Percentiles rank a stretch among this genome's conserved stretches.
Conservation (phyloP, 2,329 filamentous ascomycete species). For the Polytolypa hystricis region DNA sequence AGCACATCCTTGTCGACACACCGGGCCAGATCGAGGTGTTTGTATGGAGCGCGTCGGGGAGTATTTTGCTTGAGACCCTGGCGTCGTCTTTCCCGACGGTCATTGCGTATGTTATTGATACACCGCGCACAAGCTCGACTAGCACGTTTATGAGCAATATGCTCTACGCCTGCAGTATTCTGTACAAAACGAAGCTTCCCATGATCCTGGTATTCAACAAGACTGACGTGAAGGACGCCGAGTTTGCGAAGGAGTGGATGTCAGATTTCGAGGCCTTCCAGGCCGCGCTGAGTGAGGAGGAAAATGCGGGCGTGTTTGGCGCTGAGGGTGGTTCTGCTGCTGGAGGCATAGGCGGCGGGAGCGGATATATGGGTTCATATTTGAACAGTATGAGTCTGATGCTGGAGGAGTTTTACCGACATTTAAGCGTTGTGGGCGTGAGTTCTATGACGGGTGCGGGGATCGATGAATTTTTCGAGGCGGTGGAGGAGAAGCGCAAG, state of each 20-base stretch:
- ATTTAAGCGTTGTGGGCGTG: conserved; percentile 85
- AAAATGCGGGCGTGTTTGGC: conserved; percentile 65
- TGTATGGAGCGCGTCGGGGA: conserved; percentile 92
- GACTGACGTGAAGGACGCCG: conserved; percentile 84
- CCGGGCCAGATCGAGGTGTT: conserved; percentile 98
- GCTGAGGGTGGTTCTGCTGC: conserved; percentile 55
- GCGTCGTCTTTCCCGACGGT: conserved; percentile 93
- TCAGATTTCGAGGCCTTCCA: conserved; percentile 97
- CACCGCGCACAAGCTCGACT: conserved; percentile 81
- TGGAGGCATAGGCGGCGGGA: conserved; percentile 55
- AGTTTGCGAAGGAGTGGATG: conserved; percentile 98
- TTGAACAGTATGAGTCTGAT: conserved; percentile 97
- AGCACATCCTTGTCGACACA: conserved; percentile 86
- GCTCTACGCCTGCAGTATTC: conserved; percentile 95
- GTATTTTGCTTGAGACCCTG: conserved; percentile 83
- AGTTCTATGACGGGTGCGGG: conserved; percentile 87
- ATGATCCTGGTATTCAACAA: conserved; percentile 99
- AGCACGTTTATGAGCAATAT: conserved; percentile 99
- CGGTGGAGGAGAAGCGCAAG: conserved; percentile 72
- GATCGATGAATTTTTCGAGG: conserved; percentile 84
- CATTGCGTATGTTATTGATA: conserved; percentile 95
- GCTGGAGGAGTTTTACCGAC: conserved; percentile 93
- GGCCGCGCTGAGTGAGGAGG: conserved; percentile 67
- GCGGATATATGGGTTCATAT: conserved; percentile 90
- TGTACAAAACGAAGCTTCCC: conserved; percentile 96